Evolutionary conservation across 2,329 filamentous ascomycete species (phyloP).

Genomic region (Aspergillus candidus): DNA sequence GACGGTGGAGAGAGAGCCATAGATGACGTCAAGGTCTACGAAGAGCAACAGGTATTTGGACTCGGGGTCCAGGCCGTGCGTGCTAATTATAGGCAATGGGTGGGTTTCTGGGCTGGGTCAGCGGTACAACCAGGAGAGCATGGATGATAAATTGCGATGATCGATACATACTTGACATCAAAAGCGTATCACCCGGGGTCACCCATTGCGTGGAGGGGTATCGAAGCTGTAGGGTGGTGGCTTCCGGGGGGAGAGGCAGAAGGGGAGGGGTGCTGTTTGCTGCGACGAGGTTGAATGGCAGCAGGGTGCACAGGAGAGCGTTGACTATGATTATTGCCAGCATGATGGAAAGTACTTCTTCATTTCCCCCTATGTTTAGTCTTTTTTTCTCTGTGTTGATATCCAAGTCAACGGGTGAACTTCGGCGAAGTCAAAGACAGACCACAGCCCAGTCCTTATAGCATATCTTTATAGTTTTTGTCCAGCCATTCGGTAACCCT

Average conservation of each 20-base stretch:
- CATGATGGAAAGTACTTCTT: too few species aligned
- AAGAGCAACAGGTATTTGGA: conserved; percentile 18
- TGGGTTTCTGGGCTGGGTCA: conserved; percentile 6
- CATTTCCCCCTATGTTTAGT: too few species aligned
- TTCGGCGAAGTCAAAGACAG: too few species aligned
- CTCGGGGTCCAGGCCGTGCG: conserved; percentile 3
- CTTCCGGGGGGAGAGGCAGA: neutral
- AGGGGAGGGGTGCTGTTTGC: neutral
- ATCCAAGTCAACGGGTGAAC: too few species aligned
- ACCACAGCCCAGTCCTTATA: too few species aligned
- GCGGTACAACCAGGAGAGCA: too few species aligned
- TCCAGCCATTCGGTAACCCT: too few species aligned
- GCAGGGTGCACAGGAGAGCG: neutral
- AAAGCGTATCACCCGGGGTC: conserved; percentile 12
- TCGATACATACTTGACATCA: conserved; percentile 5
- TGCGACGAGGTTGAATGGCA: neutral
- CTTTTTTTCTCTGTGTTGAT: too few species aligned
- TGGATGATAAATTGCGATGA: neutral
- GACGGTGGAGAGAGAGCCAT: conserved; percentile 11
- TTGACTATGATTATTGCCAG: too few species aligned
- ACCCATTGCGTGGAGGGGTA: conserved; percentile 17
- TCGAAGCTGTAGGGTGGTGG: conserved; percentile 11
- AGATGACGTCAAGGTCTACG: conserved; percentile 21
- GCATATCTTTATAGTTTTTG: too few species aligned
- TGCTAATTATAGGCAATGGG: conserved; percentile 15